Conservation (phyloP, 1,284 basidiomycete species). For the Irpex sp. region DNA sequence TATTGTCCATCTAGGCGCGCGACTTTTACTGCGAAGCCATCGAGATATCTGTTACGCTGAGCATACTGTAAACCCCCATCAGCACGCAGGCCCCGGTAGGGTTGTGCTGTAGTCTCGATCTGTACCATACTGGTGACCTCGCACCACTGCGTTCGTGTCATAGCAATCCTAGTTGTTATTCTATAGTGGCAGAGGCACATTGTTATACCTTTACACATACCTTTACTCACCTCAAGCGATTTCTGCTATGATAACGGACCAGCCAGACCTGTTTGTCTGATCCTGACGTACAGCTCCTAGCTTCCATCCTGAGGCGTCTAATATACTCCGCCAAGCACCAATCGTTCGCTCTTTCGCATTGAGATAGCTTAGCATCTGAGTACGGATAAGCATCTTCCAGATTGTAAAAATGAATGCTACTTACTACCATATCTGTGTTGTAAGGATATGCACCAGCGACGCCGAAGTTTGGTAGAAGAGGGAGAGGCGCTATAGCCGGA, state of each 20-base stretch:
- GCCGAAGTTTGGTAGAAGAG: constrained; percentile 11
- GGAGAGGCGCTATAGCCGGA: background rate
- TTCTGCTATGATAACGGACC: background rate
- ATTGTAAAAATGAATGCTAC: background rate
- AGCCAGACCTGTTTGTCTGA: background rate
- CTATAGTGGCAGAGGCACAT: no score
- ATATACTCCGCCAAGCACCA: background rate
- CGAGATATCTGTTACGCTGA: no score
- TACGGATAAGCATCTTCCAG: background rate
- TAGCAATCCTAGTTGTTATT: no score
- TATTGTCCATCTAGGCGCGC: no score
- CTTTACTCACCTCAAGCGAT: background rate
- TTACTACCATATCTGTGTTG: constrained; percentile 7
- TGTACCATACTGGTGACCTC: no score
- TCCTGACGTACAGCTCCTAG: background rate
- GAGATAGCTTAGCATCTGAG: background rate
- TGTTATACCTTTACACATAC: no score
- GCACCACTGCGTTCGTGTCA: no score
- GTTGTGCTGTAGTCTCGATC: no score
- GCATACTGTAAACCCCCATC: no score
- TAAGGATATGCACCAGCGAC: constrained; percentile 1
- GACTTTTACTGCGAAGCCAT: no score
- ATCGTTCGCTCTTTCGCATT: background rate
- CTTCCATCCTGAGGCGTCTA: background rate
- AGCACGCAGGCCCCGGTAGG: no score